These are phyloP conservation scores for Fomes fomentarius DNA, from an alignment of 1,284 basidiomycete species.

Conservation along the genomic window DNA sequence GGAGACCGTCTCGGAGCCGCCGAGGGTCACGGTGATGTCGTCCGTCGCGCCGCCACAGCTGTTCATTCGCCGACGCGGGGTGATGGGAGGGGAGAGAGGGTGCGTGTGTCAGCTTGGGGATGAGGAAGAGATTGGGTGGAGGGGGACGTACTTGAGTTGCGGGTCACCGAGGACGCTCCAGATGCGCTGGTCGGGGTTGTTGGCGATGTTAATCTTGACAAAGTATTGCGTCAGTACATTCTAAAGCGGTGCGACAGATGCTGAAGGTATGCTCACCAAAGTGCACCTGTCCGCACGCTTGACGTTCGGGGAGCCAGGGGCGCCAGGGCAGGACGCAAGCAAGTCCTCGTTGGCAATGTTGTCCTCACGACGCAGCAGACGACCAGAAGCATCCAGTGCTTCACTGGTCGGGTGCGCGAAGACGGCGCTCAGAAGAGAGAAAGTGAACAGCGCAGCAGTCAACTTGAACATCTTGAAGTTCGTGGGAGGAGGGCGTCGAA, in stretches of 20 bases:
- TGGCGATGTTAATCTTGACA: conserved; percentile 4
- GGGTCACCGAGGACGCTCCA: conserved; percentile 13
- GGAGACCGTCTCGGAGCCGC: conserved; percentile 8
- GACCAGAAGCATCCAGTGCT: not conserved
- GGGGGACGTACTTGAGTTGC: conserved; percentile 10
- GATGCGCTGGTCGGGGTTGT: conserved; percentile 7
- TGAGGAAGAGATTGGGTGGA: not conserved
- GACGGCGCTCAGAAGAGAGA: not conserved
- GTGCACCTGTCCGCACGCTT: conserved; percentile 2
- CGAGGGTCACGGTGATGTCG: conserved; percentile 13
- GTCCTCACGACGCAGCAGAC: no score
- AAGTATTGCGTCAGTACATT: no score
- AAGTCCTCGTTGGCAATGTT: not conserved
- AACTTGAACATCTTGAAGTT: not conserved
- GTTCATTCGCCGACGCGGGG: no score
- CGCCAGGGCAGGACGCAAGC: conserved; percentile 5
- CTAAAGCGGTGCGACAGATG: no score
- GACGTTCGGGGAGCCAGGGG: not conserved
- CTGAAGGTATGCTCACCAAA: not conserved
- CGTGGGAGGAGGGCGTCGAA: not conserved
- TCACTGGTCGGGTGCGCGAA: not conserved
- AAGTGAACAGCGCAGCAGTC: not conserved
- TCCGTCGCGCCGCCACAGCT: conserved; percentile 14
- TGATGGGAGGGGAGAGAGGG: no score
- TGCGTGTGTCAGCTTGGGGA: not conserved